phyloP scores from a whole-genome alignment of 495 filamentous ascomycete genomes.

The Neurospora hispaniola region DNA sequence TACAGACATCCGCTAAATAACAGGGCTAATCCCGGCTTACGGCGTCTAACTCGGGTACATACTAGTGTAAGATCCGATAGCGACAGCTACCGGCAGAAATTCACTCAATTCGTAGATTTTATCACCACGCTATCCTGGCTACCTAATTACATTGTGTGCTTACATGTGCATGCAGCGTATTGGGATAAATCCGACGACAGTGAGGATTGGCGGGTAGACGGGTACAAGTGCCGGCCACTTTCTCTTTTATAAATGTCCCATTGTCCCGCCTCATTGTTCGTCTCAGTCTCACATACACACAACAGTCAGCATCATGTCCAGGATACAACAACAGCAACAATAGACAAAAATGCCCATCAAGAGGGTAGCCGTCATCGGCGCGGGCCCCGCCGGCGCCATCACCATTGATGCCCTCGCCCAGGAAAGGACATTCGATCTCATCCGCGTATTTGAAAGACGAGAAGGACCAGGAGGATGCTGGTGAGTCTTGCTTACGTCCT shows the following conservation, averaged over 20 bases:
- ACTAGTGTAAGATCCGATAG: background rate
- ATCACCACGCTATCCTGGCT: too few species aligned
- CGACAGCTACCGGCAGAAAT: background rate
- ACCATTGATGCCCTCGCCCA: constrained; percentile 45
- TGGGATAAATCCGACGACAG: too few species aligned
- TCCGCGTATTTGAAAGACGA: constrained; percentile 50
- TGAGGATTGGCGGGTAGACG: too few species aligned
- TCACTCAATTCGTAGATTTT: too few species aligned
- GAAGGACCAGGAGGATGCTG: constrained; percentile 49
- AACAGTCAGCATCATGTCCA: background rate
- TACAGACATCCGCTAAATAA: background rate
- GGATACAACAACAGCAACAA: background rate
- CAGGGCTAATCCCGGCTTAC: background rate
- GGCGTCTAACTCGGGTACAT: background rate
- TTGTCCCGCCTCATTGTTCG: background rate
- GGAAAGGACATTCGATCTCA: constrained; percentile 44
- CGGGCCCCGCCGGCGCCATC: constrained; percentile 49
- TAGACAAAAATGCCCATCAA: constrained; percentile 20
- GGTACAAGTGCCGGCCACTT: background rate
- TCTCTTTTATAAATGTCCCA: too few species aligned
- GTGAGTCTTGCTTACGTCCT: constrained; percentile 18
- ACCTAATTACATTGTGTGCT: too few species aligned
- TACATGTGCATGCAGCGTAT: too few species aligned
- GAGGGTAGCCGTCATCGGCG: constrained; percentile 48
- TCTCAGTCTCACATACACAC: background rate